Conservation (phyloP, 371 early-diverging fungal genomes). For the Syncephalastrum racemosum region DNA sequence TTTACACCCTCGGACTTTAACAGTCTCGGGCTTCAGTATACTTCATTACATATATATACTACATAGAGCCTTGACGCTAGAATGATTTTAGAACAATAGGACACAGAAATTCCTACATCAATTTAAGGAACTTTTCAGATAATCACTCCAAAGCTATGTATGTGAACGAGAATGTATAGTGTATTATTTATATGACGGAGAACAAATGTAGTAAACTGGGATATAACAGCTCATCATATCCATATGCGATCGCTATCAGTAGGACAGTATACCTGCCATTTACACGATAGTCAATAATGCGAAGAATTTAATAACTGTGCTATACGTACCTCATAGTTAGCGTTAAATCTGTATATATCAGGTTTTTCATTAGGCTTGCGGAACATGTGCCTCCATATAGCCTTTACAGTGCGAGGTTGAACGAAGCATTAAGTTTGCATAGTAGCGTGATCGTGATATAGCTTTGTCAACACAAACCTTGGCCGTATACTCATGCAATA, state of each 20-base stretch:
- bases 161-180: too few relatives aligned
- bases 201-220: too few relatives aligned
- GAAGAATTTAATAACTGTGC: background rate
- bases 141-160: too few relatives aligned
- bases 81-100: too few relatives aligned
- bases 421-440: too few relatives aligned
- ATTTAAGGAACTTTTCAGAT: too few relatives aligned
- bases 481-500: conserved; percentile 13
- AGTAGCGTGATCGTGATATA: background rate
- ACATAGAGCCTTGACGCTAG: too few relatives aligned
- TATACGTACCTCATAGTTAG: conserved; percentile 8
- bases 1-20: too few relatives aligned
- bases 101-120: too few relatives aligned
- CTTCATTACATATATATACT: too few relatives aligned
- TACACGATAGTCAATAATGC: background rate
- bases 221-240: background rate
- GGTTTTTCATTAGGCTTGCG: conserved; percentile 4
- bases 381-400: conserved; percentile 17
- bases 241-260: conserved; percentile 14
- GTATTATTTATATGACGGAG: too few relatives aligned
- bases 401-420: background rate
- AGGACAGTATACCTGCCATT: conserved; percentile 16
- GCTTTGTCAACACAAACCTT: conserved; percentile 8
- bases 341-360: background rate
- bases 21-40: too few relatives aligned